Conservation (phyloP, 345 rosid genomes). For the Lepidium aucheri region DNA sequence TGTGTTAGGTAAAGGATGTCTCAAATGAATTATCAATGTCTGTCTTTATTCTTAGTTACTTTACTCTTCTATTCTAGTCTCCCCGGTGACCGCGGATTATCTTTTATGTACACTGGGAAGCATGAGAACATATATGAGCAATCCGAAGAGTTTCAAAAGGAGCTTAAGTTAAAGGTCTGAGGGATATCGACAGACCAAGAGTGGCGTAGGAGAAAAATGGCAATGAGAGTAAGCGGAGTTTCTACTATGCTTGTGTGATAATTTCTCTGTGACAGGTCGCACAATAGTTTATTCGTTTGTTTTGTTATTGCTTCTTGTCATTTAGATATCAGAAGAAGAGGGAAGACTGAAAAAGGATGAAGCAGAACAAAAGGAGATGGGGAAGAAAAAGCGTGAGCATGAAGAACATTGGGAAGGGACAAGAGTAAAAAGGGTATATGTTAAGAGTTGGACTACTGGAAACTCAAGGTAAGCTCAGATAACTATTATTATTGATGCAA, state of each 20-base stretch:
- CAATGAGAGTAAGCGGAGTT: conserved; percentile 68
- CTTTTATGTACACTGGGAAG: conserved; percentile 50
- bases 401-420: conserved; percentile 99
- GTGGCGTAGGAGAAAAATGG: conserved; percentile 98
- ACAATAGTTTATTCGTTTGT: neutral
- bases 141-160: conserved; percentile 72
- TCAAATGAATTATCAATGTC: neutral
- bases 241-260: conserved; percentile 1
- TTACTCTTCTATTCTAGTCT: no score
- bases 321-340: conserved; percentile 95
- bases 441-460: no score
- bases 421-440: conserved; percentile 83
- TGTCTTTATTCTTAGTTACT: neutral
- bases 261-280: neutral
- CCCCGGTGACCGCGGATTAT: no score
- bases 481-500: no score
- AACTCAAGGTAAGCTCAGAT: no score
- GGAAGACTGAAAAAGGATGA: conserved; percentile 97
- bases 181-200: conserved; percentile 94
- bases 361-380: conserved; percentile 87
- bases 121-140: conserved; percentile 64
- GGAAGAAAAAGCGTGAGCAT: conserved; percentile 98
- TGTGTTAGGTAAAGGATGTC: neutral
- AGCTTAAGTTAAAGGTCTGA: conserved; percentile 78
- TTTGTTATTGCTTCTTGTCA: conserved; percentile 11